phyloP scores from a whole-genome alignment of 2,329 filamentous ascomycete species.

The Botrytis squamosa region DNA sequence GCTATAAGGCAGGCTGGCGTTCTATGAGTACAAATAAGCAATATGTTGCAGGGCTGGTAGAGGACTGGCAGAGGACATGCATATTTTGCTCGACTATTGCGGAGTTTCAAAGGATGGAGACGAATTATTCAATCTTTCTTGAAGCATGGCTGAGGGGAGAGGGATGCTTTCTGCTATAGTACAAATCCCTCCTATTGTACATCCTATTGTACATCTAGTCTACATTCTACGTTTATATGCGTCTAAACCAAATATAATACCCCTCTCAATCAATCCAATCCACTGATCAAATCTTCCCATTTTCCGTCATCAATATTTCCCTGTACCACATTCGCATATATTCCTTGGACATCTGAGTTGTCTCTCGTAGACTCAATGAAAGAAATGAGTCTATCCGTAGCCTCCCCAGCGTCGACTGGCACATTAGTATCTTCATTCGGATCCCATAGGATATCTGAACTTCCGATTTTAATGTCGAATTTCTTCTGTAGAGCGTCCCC shows the following conservation, averaged over 20 bases:
- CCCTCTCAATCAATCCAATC: constrained; percentile 46
- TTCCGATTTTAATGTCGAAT: constrained; percentile 65
- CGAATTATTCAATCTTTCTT: background rate
- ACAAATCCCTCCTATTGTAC: background rate
- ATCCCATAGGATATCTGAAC: constrained; percentile 80
- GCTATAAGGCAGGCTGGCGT: constrained; percentile 3
- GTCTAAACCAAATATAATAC: constrained; percentile 26
- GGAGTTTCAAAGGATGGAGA: background rate
- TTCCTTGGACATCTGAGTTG: constrained; percentile 69
- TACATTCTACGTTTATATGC: constrained; percentile 23
- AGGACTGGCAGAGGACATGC: background rate
- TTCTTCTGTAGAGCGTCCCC: constrained; percentile 62
- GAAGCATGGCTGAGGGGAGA: background rate
- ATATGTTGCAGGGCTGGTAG: background rate
- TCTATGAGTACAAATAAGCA: background rate
- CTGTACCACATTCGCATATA: constrained; percentile 69
- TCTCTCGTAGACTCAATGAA: constrained; percentile 64
- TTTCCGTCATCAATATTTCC: constrained; percentile 52
- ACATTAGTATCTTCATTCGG: constrained; percentile 78
- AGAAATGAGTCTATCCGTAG: constrained; percentile 55
- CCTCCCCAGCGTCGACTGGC: constrained; percentile 56
- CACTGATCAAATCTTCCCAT: constrained; percentile 54
- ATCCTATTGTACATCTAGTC: constrained; percentile 7
- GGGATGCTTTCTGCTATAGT: background rate
- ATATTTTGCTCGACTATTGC: background rate